These are phyloP conservation scores for Candida golubevii DNA, from an alignment of 805 yeast species.

Conservation along the genomic window DNA sequence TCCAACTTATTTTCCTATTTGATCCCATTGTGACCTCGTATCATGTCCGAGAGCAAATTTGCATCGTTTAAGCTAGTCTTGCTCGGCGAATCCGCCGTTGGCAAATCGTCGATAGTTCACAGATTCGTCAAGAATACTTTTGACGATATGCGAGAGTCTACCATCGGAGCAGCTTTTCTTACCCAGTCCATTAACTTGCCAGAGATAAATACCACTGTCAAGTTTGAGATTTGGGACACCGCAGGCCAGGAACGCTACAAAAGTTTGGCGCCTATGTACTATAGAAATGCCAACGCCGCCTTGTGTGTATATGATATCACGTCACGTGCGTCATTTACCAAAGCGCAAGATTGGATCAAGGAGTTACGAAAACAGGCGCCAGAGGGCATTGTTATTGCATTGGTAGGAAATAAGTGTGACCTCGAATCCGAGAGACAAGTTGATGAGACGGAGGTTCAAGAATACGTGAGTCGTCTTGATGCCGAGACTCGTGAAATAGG, in stretches of 20 bases:
- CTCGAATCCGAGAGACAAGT: slow-evolving; percentile 56
- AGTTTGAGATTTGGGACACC: slow-evolving; percentile 94
- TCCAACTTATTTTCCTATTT: too few relatives aligned
- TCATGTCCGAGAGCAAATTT: slow-evolving; percentile 15
- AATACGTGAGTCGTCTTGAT: slow-evolving; percentile 36
- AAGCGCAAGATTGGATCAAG: slow-evolving; percentile 97
- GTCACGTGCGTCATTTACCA: slow-evolving; percentile 88
- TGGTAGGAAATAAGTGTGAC: slow-evolving; percentile 91
- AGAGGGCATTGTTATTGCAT: slow-evolving; percentile 86
- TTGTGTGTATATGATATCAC: slow-evolving; percentile 93
- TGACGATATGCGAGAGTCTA: slow-evolving; percentile 96
- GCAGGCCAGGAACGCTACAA: slow-evolving; percentile 99
- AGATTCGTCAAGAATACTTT: slow-evolving; percentile 93
- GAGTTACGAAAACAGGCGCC: slow-evolving; percentile 93
- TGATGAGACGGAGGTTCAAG: slow-evolving; percentile 40
- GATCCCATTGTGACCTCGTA: not conserved
- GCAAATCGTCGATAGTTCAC: slow-evolving; percentile 87
- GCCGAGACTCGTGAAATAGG: slow-evolving; percentile 33
- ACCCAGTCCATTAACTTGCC: slow-evolving; percentile 85
- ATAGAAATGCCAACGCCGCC: slow-evolving; percentile 96
- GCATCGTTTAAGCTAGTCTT: slow-evolving; percentile 83
- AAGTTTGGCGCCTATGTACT: slow-evolving; percentile 93
- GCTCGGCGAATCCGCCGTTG: slow-evolving; percentile 97
- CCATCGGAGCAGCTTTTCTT: slow-evolving; percentile 95
- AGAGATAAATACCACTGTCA: slow-evolving; percentile 71